These are phyloP conservation scores for Volutella citrinella DNA, from an alignment of 2,329 filamentous ascomycete species.

Conservation along the genomic window DNA sequence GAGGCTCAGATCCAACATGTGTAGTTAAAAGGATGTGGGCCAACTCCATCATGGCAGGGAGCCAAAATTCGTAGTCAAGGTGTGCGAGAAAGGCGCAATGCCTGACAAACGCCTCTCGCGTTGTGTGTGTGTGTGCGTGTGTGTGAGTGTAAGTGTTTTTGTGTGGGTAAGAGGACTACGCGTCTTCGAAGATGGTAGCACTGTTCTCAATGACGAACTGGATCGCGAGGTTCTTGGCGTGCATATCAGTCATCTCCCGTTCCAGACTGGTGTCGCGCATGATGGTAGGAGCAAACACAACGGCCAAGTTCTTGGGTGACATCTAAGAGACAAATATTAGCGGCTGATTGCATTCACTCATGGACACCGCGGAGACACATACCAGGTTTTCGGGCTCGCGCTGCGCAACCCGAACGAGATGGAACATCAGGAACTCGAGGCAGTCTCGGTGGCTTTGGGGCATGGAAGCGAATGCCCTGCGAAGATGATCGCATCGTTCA, in stretches of 20 bases:
- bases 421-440: constrained; percentile 90
- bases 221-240: constrained; percentile 85
- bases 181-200: constrained; percentile 69
- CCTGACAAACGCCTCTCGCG: too few relatives aligned
- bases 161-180: constrained; percentile 11
- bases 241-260: constrained; percentile 94
- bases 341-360: background rate
- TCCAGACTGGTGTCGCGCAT: constrained; percentile 89
- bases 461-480: constrained; percentile 71
- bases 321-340: constrained; percentile 54
- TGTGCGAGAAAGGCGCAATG: too few relatives aligned
- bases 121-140: too few relatives aligned
- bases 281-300: constrained; percentile 96
- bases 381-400: constrained; percentile 82
- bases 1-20: constrained; percentile 20
- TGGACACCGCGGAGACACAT: too few relatives aligned
- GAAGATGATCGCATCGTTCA: constrained; percentile 69
- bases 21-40: constrained; percentile 20
- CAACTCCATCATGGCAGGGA: too few relatives aligned
- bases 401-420: constrained; percentile 81
- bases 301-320: constrained; percentile 93
- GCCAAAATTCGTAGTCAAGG: too few relatives aligned
- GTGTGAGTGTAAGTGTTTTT: too few relatives aligned
- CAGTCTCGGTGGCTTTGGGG: constrained; percentile 84
- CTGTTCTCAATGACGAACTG: constrained; percentile 93